Evolutionary conservation across 768 basidiomycete species (phyloP).

Genomic region (Boletus bicolor): DNA sequence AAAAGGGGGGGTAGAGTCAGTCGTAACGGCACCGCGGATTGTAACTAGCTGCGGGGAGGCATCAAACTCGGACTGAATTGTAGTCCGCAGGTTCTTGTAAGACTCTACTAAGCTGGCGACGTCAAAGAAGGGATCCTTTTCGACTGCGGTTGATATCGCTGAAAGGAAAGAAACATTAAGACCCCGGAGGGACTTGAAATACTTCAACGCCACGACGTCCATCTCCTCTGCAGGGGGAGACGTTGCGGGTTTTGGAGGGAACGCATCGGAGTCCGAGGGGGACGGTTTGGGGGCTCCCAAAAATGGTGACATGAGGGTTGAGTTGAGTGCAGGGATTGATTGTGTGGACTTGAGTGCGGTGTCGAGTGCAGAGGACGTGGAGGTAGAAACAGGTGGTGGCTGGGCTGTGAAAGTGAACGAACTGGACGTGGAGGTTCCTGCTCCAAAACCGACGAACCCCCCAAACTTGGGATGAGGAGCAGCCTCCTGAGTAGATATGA

Average conservation of each 20-base stretch:
- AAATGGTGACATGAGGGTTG: conserved; percentile 26
- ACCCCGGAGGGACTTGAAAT: conserved; percentile 69
- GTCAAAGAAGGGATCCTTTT: conserved; percentile 70
- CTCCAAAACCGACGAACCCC: conserved; percentile 53
- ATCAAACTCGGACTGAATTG: conserved; percentile 57
- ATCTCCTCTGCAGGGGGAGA: conserved; percentile 25
- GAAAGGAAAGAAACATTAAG: conserved; percentile 65
- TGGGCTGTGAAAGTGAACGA: conserved; percentile 42
- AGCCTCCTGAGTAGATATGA: conserved; percentile 21
- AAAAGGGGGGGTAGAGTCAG: conserved; percentile 13
- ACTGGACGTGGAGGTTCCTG: conserved; percentile 26
- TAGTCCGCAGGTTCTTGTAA: conserved; percentile 55
- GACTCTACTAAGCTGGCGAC: conserved; percentile 51
- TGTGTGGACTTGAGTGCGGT: conserved; percentile 12
- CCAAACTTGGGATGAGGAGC: conserved; percentile 44
- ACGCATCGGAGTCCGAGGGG: conserved; percentile 29
- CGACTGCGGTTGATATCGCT: conserved; percentile 55
- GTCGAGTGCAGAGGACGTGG: conserved; percentile 7
- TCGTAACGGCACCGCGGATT: conserved; percentile 2
- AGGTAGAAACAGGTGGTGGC: conserved; percentile 14
- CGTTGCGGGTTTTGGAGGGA: conserved; percentile 15
- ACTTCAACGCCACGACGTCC: conserved; percentile 42
- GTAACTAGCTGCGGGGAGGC: conserved; percentile 19
- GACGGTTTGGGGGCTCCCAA: neutral
- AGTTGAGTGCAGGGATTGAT: conserved; percentile 7